Evolutionary conservation across 768 basidiomycete species (phyloP), one percentile per base, ranked within the genome.

Genomic region (Tulasnella sp.): DNA sequence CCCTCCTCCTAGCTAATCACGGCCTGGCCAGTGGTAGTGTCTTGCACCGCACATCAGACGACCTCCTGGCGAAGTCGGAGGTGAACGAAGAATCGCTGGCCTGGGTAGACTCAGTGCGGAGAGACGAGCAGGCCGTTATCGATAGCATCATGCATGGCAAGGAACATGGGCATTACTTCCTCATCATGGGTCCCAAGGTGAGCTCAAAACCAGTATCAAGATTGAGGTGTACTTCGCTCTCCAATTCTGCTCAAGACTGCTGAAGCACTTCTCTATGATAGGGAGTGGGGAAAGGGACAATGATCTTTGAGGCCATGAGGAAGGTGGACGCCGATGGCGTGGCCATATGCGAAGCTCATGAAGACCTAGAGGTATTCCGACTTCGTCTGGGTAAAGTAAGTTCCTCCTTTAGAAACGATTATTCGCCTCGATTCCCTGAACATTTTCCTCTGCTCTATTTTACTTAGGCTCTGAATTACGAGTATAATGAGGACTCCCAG

Each of bases 321-420:
- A 75, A 77, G 3, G 83, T 82, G 64, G 73, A 82, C 55, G 90
- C 88, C 3, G 80, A 82, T 41, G 80, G 86, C 3, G 80, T 86
- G 26, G 80, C 84, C 8, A 78, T 89, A 73, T 85, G 83, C 67
- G 87, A 88, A 68, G 89, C 85, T 13, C 88, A 91, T 70, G 86
- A 86, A 19, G 87, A 91, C 71, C 75, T 93, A 17, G 87, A 91
- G 69, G 86, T 93, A 30, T 90, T 94, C 73, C 78, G 85, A 58
- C 76, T 92, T 42, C 81, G 89, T 43, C 76, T 95, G 24, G 91
- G 91, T 49, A 90, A 90, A 70, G 58, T 59, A 19, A n/a, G 47
- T 15, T 4, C 24, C 34, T 19, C 30, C 17, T 17, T 1, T 24
- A 23, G 27, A n/a, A 1, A 21, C 8, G 8, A 15, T 7, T n/a